phyloP scores from a whole-genome alignment of 2,329 filamentous ascomycete genomes.

The Apiospora malaysiana region DNA sequence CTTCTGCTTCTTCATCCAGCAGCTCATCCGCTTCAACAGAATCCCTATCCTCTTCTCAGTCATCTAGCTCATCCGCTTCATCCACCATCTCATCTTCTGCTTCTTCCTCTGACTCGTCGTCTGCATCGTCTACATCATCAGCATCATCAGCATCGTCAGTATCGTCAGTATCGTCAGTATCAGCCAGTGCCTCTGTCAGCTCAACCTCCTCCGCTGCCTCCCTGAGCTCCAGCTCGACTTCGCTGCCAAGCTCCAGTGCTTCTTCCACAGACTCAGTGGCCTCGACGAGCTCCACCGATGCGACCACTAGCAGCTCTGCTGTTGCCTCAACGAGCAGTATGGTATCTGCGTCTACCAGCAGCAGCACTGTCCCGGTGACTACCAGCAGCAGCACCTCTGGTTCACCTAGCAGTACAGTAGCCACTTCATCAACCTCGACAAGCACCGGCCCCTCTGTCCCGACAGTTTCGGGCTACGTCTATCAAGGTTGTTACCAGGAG shows the following conservation, averaged over 20 bases:
- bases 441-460: constrained; percentile 2
- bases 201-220: neutral
- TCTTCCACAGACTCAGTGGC: neutral
- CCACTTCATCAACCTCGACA: neutral
- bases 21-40: neutral
- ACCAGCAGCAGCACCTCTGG: neutral
- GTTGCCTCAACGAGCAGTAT: neutral
- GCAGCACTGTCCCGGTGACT: neutral
- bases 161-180: neutral
- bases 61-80: neutral
- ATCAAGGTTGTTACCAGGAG: constrained; percentile 26
- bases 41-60: neutral
- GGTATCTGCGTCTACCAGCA: neutral
- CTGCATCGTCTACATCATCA: neutral
- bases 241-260: neutral
- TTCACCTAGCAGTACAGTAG: neutral
- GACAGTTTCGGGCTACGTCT: constrained; percentile 23
- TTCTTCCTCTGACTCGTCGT: neutral
- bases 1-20: neutral
- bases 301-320: neutral
- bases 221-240: neutral
- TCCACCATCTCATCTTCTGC: neutral
- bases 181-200: neutral
- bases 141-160: neutral
- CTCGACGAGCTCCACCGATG: neutral